Base-by-base conservation (phyloP, 768 basidiomycete species). In the Cubamyces sp. region DNA sequence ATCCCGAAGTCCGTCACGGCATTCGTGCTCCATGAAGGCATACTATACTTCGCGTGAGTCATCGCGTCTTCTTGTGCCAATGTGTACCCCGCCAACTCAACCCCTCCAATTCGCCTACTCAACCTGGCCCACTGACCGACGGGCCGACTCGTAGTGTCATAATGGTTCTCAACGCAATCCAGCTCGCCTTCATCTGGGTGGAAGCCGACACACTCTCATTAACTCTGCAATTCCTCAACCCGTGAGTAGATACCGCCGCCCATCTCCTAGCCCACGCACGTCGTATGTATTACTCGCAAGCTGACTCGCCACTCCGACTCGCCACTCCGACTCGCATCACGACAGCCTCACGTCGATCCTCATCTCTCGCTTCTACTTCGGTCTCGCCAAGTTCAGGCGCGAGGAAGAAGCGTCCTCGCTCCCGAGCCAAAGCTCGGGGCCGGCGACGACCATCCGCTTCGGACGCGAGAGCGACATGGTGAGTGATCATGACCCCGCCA, bases 321-420 rank as follows among this genome's bases (percentile, higher is more conserved):
- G n/a, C n/a, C n/a, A n/a, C n/a, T n/a, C n/a, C n/a, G n/a, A 41
- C 45, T 6, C 18, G 54, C 45, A 5, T 28, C 40, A 3, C 34
- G 18, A 26, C 40, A 66, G 65, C n/a, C n/a, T 66, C 25, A 62
- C 58, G 15, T 57, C 65, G 5, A 62, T 66, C 49, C 52, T 66
- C 21, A 62, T 66, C n/a, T 66, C 65, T 3, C 61, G 65, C 49
- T 66, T 59, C 39, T 59, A 60, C 57, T 55, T 64, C 28, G 48
- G 55, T 12, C 51, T 64, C 14, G 58, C 49, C 42, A 54, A 60
- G 26, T 42, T 60, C 12, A 55, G 15, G 19, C 11, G 7, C 4
- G 48, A 56, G 8, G 54, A 54, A 21, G 47, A 11, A n/a, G 21
- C 21, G 25, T 34, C 48, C 23, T 5, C 48, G 16, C 57, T 58